Conservation (phyloP, 192 early-diverging fungal genomes). For the Coemansia sp. region DNA sequence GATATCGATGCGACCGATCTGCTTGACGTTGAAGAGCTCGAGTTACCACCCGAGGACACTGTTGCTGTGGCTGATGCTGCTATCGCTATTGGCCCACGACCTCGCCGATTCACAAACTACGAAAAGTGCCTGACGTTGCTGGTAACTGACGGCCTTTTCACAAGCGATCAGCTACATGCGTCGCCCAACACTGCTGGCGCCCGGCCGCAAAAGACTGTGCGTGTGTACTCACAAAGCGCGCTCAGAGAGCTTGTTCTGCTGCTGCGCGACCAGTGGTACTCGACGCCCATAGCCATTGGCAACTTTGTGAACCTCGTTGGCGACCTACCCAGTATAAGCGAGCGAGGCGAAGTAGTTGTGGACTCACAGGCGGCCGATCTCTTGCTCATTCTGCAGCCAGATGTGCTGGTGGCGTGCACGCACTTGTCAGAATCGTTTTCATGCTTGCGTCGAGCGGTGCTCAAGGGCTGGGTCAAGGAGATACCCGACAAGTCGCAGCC, state of each 20-base stretch:
- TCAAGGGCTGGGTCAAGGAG: constrained; percentile 67
- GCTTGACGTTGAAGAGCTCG: neutral
- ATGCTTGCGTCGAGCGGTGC: constrained; percentile 78
- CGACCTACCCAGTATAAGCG: constrained; percentile 14
- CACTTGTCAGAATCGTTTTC: constrained; percentile 71
- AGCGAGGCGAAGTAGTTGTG: constrained; percentile 50
- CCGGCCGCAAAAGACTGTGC: constrained; percentile 36
- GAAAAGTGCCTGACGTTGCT: constrained; percentile 47
- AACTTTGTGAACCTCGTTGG: constrained; percentile 63
- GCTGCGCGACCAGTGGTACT: constrained; percentile 73
- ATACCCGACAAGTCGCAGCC: constrained; percentile 49
- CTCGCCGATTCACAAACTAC: constrained; percentile 20
- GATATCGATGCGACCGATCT: neutral
- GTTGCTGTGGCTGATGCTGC: neutral
- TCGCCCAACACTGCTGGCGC: constrained; percentile 10
- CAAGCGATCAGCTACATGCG: constrained; percentile 13
- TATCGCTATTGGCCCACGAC: neutral
- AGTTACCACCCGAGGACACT: neutral
- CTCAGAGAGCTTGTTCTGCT: constrained; percentile 42
- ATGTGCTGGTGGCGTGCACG: constrained; percentile 77
- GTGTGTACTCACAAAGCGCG: constrained; percentile 48
- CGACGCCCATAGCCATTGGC: constrained; percentile 61
- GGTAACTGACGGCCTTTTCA: constrained; percentile 39
- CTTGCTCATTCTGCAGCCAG: constrained; percentile 76
- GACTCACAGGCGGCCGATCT: constrained; percentile 57